These are phyloP conservation scores for Leccinum subtestaceum DNA, from an alignment of 768 basidiomycete genomes.

Conservation along the genomic window DNA sequence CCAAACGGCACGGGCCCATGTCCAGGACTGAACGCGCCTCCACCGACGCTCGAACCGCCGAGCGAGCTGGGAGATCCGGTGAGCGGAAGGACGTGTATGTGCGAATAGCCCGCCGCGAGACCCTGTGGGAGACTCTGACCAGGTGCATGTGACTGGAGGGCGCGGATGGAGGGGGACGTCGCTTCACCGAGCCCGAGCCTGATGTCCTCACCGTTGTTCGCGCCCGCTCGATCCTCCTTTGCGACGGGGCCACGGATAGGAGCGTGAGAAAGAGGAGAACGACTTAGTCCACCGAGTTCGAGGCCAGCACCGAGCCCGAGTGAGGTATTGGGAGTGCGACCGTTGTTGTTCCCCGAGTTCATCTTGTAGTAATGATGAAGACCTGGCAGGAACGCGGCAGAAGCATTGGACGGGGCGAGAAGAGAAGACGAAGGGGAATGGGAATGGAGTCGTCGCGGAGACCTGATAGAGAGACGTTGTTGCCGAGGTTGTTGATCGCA, in stretches of 20 bases:
- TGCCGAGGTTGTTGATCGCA: constrained; percentile 15
- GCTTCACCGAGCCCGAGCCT: constrained; percentile 30
- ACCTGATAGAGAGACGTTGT: constrained; percentile 7
- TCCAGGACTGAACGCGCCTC: constrained; percentile 29
- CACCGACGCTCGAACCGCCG: constrained; percentile 18
- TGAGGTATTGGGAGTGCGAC: constrained; percentile 26
- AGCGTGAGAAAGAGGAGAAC: constrained; percentile 26
- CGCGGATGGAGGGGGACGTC: constrained; percentile 76
- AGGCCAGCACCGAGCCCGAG: constrained; percentile 23
- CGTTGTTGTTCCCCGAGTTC: constrained; percentile 34
- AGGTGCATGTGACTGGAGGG: constrained; percentile 83
- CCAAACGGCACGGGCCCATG: constrained; percentile 31
- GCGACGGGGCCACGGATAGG: constrained; percentile 9
- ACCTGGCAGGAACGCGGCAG: constrained; percentile 77
- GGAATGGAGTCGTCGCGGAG: constrained; percentile 33
- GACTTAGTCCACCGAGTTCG: constrained; percentile 26
- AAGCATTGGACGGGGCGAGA: constrained; percentile 72
- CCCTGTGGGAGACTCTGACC: constrained; percentile 83
- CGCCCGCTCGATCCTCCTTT: constrained; percentile 13
- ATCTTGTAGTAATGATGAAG: constrained; percentile 64
- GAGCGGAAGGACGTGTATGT: constrained; percentile 70
- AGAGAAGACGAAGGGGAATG: constrained; percentile 31
- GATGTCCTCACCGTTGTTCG: constrained; percentile 11
- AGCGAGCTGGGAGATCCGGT: no score
- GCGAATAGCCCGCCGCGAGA: constrained; percentile 67